These are phyloP conservation scores for Rhizopus stolonifer DNA, from an alignment of 371 early-diverging fungal genomes.

Conservation along the genomic window DNA sequence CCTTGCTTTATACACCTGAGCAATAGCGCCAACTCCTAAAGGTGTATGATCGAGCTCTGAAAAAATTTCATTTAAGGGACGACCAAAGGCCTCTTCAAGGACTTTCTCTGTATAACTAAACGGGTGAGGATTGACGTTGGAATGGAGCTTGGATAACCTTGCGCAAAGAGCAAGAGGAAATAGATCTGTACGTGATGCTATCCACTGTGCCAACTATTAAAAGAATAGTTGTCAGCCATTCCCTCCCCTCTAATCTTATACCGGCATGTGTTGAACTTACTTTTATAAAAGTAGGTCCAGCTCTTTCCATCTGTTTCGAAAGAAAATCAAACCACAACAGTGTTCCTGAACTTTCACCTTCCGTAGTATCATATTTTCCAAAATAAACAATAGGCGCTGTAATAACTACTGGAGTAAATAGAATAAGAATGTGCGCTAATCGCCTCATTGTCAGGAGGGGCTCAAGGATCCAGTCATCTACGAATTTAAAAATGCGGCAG, in stretches of 20 bases:
- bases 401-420: conserved; percentile 68
- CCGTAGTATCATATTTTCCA: conserved; percentile 46
- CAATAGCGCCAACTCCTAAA: conserved; percentile 94
- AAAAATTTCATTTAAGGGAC: conserved; percentile 72
- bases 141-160: conserved; percentile 81
- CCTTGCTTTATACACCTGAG: conserved; percentile 84
- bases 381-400: conserved; percentile 55
- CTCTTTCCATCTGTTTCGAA: conserved; percentile 75
- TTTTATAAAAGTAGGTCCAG: conserved; percentile 95
- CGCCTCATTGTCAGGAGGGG: conserved; percentile 58
- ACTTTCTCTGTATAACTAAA: conserved; percentile 63
- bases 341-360: conserved; percentile 59
- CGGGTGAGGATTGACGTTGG: conserved; percentile 77
- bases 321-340: conserved; percentile 86
- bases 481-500: conserved; percentile 25
- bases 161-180: conserved; percentile 79
- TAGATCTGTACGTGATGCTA: conserved; percentile 89
- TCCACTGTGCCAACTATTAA: conserved; percentile 92
- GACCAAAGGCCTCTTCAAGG: conserved; percentile 65
- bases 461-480: conserved; percentile 56
- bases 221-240: conserved; percentile 2
- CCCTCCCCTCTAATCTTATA: too few species aligned
- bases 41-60: conserved; percentile 71
- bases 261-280: too few species aligned
- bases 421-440: conserved; percentile 54